Conservation (phyloP, 768 basidiomycete genomes). For the Leccinum incarnatum region DNA sequence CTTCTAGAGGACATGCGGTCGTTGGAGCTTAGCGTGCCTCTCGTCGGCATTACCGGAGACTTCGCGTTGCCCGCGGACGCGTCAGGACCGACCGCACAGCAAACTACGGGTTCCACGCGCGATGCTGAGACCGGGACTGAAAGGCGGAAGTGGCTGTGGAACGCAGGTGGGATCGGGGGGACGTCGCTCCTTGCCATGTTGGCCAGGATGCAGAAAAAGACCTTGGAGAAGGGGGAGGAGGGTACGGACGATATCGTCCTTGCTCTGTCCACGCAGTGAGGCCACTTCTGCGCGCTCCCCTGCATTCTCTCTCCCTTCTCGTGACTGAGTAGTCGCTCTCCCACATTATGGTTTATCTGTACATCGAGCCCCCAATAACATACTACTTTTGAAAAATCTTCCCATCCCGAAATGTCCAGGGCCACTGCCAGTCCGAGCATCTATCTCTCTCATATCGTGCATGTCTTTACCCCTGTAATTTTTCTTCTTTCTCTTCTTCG, state of each 20-base stretch:
- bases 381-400: no score
- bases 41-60: conserved; percentile 53
- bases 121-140: not conserved
- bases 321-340: no score
- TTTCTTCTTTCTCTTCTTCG: no score
- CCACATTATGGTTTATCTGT: no score
- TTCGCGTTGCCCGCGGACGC: conserved; percentile 38
- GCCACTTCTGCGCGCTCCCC: no score
- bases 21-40: conserved; percentile 39
- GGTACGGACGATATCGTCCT: conserved; percentile 39
- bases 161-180: conserved; percentile 63
- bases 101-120: not conserved
- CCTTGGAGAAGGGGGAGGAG: not conserved
- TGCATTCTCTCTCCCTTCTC: no score
- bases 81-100: not conserved
- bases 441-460: no score
- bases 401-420: no score
- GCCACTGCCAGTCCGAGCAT: no score
- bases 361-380: no score
- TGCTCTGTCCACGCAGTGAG: conserved; percentile 41
- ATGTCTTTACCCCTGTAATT: no score
- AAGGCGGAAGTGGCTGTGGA: conserved; percentile 44
- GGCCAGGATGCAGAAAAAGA: conserved; percentile 7
- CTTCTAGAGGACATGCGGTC: conserved; percentile 38
- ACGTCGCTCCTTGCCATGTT: conserved; percentile 67